Conservation (phyloP, 2,329 filamentous ascomycete species). For the Neofusicoccum kwambonambiense region DNA sequence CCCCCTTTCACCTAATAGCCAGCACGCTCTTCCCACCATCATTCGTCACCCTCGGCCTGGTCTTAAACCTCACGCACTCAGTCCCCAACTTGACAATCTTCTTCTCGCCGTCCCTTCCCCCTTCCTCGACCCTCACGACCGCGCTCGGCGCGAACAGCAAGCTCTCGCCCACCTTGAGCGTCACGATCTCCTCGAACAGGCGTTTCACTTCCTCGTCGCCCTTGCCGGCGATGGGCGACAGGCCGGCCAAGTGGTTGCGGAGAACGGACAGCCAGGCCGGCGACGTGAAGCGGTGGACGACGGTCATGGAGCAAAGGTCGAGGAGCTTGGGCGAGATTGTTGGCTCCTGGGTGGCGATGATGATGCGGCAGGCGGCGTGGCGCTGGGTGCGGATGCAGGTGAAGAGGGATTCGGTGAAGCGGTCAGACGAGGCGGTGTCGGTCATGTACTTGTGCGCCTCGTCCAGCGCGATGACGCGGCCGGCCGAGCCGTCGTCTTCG, state of each 20-base stretch:
- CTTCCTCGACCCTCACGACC: background rate
- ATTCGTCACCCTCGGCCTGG: conserved; percentile 8
- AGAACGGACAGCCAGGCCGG: conserved; percentile 60
- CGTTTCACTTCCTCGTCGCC: conserved; percentile 23
- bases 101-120: background rate
- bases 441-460: conserved; percentile 78
- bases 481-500: conserved; percentile 44
- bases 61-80: conserved; percentile 16
- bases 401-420: conserved; percentile 63
- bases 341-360: conserved; percentile 77
- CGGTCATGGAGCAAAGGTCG: conserved; percentile 68
- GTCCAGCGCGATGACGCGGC: conserved; percentile 67
- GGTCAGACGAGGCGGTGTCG: conserved; percentile 52
- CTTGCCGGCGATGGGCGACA: conserved; percentile 22
- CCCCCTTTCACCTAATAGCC: background rate
- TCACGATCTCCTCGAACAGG: conserved; percentile 49
- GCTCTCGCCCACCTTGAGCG: conserved; percentile 28
- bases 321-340: conserved; percentile 67
- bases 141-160: conserved; percentile 14
- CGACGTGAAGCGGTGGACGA: conserved; percentile 70
- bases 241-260: conserved; percentile 48
- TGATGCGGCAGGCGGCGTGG: conserved; percentile 63
- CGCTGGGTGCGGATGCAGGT: conserved; percentile 67
- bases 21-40: conserved; percentile 18
- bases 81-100: conserved; percentile 8